phyloP scores from a whole-genome alignment of 257 asterid species.

The Nicotiana knightiana region DNA sequence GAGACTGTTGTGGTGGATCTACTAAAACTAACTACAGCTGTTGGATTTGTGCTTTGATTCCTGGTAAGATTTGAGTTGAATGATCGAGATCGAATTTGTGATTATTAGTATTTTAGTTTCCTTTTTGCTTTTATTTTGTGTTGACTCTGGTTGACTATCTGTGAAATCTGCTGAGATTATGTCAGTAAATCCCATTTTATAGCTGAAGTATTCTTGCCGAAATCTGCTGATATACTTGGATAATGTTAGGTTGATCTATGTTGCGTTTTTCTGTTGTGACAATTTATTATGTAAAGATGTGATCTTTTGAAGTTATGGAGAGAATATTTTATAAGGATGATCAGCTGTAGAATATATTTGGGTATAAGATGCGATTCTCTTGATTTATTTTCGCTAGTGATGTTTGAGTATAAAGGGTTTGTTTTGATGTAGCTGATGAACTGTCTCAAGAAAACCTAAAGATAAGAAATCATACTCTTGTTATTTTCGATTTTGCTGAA shows the following conservation, averaged over 20 bases:
- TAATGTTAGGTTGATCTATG: background rate
- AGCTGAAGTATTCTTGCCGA: background rate
- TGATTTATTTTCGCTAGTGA: background rate
- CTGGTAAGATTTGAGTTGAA: background rate
- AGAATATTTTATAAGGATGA: background rate
- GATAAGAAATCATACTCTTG: background rate
- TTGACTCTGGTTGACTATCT: background rate
- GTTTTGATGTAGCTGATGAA: background rate
- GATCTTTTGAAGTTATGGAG: background rate
- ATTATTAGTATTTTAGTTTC: background rate
- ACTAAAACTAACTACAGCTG: background rate
- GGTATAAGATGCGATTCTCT: background rate
- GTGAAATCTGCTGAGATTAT: background rate
- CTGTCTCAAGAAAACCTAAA: background rate
- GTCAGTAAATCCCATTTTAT: background rate
- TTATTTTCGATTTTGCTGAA: background rate
- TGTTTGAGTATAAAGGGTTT: background rate
- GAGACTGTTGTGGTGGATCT: background rate
- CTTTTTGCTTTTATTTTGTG: background rate
- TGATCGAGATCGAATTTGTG: background rate
- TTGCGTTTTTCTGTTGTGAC: background rate
- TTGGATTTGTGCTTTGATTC: background rate
- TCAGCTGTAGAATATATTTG: background rate
- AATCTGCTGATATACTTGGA: background rate
- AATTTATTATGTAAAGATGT: conserved; percentile 8